Conservation (phyloP, 75 land plant genomes). For the Chamaecyparis obtusa region DNA sequence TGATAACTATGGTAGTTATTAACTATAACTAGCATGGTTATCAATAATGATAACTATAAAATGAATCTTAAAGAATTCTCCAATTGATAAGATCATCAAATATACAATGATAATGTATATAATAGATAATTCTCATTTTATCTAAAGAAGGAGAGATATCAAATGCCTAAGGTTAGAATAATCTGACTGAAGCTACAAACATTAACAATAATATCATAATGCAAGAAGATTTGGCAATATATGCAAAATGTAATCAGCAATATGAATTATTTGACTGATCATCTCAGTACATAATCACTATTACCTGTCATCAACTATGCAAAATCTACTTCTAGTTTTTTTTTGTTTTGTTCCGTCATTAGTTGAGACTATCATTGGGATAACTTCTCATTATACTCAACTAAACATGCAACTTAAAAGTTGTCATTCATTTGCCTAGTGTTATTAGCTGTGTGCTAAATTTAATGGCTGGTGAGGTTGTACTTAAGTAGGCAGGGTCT, state of each 20-base stretch:
- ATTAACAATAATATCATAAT: too few species aligned
- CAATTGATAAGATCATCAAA: too few species aligned
- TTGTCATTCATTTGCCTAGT: background rate
- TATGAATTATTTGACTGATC: background rate
- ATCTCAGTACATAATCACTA: background rate
- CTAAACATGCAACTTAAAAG: background rate
- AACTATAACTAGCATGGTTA: too few species aligned
- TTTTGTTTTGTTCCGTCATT: background rate
- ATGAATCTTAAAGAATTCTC: too few species aligned
- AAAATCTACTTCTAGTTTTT: background rate
- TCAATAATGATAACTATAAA: too few species aligned
- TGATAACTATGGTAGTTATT: too few species aligned
- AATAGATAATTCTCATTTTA: too few species aligned
- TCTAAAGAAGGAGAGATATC: too few species aligned
- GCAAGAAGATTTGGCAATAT: background rate
- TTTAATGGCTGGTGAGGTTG: background rate
- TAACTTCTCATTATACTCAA: background rate
- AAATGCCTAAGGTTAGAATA: too few species aligned
- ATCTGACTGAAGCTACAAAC: too few species aligned
- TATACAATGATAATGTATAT: too few species aligned
- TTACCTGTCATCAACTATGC: background rate
- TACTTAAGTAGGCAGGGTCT: background rate
- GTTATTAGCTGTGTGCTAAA: background rate
- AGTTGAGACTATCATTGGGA: background rate
- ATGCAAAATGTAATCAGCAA: background rate